Evolutionary conservation across 2,329 filamentous ascomycete species (phyloP), one percentile per base, ranked within the genome.

Genomic region (Penicillium sp.): DNA sequence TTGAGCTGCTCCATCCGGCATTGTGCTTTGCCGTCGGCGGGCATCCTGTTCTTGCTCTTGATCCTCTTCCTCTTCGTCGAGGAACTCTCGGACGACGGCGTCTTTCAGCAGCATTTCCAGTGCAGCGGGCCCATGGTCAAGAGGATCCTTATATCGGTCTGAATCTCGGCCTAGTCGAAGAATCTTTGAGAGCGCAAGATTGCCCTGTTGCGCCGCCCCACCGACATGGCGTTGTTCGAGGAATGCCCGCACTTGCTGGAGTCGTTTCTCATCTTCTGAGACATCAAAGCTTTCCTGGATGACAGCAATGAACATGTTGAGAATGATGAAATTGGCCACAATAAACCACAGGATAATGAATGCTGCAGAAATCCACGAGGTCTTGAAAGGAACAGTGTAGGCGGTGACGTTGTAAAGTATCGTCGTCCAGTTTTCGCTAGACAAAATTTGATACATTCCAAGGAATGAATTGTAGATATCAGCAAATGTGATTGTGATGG

Each of bases 221-320:
- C 87, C 89, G 28, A 96, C 78, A 63, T 97, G 92, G 68, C 92
- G 95, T 61, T 92, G 86, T 66, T 95, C 90, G 40, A 99, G 77
- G 63, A 97, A 99, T 1, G 92, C 90, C 65, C 92, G 92, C 54
- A 99, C 92, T 73, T 99, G 95, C 69, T 97, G 90, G 55, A 97
- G 75, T 18, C 95, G 90, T 74, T 99, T 99, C 70, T 97, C 92
- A 68, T 99, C 95, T 69, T 99, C 94, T 3, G 92, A 95, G 24
- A 99, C 91, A 73, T 99, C 94, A 69, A 99, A 99, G 66, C 96
- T 99, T 69, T 99, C 94, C 71, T 99, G 94, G 60, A 99, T 99
- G 75, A 99, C 94, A 79, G 94, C 94, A 89, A 99, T 97, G 79
- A 99, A 99, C 94, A 99, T 99, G 68, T 97, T 99, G 76, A 99